Conservation (phyloP, 1,284 basidiomycete species). For the Vanrija humicola region DNA sequence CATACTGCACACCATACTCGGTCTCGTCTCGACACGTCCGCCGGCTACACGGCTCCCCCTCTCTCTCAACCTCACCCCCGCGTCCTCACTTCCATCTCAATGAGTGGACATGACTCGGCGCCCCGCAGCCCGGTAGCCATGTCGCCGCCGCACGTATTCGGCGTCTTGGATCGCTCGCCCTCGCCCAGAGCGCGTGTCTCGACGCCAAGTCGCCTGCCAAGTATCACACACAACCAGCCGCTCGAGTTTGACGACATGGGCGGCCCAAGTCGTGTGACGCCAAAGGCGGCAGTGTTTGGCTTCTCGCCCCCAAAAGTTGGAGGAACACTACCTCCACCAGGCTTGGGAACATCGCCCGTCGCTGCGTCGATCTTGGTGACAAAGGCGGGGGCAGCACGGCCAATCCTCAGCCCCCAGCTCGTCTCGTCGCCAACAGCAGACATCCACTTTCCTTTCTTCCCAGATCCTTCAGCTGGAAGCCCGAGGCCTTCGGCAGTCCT, state of each 20-base stretch:
- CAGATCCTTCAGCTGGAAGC: not conserved
- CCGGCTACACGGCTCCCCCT: not conserved
- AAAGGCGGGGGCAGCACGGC: slow-evolving; percentile 8
- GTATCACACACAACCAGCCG: slow-evolving; percentile 3
- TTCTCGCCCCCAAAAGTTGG: slow-evolving; percentile 1
- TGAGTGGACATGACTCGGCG: slow-evolving; percentile 3
- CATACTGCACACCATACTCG: not conserved
- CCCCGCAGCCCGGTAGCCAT: not conserved
- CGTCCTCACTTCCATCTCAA: not conserved
- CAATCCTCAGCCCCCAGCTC: slow-evolving; percentile 6
- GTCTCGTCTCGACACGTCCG: not conserved
- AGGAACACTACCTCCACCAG: not conserved
- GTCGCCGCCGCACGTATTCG: not conserved
- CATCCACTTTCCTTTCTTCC: not conserved
- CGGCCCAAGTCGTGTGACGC: no score
- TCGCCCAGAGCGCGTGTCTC: slow-evolving; percentile 8
- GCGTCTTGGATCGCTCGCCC: not conserved
- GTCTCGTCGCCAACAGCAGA: not conserved
- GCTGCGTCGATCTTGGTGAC: slow-evolving; percentile 1
- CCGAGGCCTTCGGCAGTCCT: slow-evolving; percentile 6
- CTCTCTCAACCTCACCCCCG: not conserved
- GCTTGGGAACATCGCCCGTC: not conserved
- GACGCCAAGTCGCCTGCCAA: slow-evolving; percentile 7
- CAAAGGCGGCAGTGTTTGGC: not conserved
- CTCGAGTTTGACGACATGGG: slow-evolving; percentile 7